A percentile compares a stretch with the other conserved stretches of the same genome.
Conservation (phyloP, 768 basidiomycete species). For the Podaxis sp. region DNA sequence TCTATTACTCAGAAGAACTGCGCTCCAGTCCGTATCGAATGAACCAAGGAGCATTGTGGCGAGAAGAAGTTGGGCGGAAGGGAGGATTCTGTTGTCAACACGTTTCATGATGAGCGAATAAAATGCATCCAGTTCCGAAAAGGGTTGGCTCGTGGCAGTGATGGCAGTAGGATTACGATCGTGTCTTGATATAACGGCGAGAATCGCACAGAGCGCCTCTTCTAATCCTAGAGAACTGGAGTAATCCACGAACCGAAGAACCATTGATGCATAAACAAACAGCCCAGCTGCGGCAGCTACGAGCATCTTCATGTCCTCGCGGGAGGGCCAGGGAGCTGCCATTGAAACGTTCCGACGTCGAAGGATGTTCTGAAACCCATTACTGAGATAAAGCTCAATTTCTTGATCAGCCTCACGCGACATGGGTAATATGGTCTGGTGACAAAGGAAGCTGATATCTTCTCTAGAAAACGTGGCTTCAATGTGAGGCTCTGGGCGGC, state of each 20-base stretch:
- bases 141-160: background rate
- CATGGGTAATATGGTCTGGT: background rate
- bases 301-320: conserved; percentile 4
- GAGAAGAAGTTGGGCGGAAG: background rate
- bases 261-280: conserved; percentile 28
- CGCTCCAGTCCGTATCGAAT: background rate
- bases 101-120: conserved; percentile 14
- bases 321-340: conserved; percentile 6
- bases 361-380: background rate
- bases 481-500: conserved; percentile 1
- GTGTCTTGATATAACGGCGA: background rate
- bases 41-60: background rate
- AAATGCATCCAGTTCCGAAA: conserved; percentile 19
- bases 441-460: background rate
- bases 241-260: conserved; percentile 26
- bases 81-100: background rate
- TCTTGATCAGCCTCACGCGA: background rate
- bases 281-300: conserved; percentile 22
- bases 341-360: background rate
- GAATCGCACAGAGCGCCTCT: background rate
- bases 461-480: background rate
- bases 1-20: background rate
- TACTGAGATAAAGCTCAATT: background rate
- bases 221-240: conserved; percentile 8
- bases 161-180: background rate